Evolutionary conservation across 805 yeast species (phyloP).

Genomic region (Debaryomyces hansenii): DNA sequence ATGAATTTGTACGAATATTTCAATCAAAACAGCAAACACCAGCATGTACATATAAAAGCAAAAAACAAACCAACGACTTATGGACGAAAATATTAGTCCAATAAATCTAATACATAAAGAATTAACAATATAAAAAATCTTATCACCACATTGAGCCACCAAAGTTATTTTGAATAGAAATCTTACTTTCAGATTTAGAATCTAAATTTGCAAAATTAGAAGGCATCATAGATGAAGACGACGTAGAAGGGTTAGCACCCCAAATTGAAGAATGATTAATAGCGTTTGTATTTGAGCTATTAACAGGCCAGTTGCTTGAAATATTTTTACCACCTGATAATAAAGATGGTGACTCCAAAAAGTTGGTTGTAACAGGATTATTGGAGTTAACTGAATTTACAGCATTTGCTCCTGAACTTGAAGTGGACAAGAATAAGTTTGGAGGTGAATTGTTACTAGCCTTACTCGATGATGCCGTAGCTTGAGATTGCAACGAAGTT

Average conservation of each 20-base stretch:
- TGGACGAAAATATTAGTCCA: too few relatives aligned
- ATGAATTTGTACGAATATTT: background rate
- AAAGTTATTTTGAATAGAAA: constrained; percentile 8
- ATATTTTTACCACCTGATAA: constrained; percentile 9
- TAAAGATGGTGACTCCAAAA: constrained; percentile 18
- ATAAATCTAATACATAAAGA: too few relatives aligned
- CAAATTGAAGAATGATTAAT: constrained; percentile 19
- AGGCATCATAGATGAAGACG: background rate
- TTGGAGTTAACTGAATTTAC: background rate
- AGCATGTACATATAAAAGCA: constrained; percentile 2
- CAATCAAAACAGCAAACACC: too few relatives aligned
- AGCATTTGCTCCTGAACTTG: background rate
- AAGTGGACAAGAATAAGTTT: constrained; percentile 17
- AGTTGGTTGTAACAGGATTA: constrained; percentile 6
- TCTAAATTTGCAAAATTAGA: background rate
- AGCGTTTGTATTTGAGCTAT: constrained; percentile 1
- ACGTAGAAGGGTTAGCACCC: constrained; percentile 15
- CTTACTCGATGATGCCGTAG: constrained; percentile 2
- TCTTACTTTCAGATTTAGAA: background rate
- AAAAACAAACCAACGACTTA: background rate
- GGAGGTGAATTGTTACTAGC: constrained; percentile 22
- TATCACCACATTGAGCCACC: constrained; percentile 21
- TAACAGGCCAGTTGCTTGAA: constrained; percentile 12
- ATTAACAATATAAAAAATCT: background rate
- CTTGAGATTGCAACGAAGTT: constrained; percentile 18